Evolutionary conservation across 2,329 filamentous ascomycete species (phyloP), one percentile per base, ranked within the genome.

Genomic region (Fusarium austroafricanum): DNA sequence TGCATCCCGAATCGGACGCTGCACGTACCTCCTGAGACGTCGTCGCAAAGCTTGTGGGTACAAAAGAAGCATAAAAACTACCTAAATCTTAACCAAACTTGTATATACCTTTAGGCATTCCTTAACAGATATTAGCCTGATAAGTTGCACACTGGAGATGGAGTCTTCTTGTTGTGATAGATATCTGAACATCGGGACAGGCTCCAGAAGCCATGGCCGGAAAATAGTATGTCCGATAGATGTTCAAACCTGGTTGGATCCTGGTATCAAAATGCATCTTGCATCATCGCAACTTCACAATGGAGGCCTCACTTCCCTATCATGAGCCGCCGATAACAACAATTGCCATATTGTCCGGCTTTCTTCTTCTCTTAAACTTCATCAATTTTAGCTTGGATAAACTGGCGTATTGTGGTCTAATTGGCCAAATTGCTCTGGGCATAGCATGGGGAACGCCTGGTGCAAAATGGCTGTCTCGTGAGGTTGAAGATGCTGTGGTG

Each of bases 401-500:
- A 26, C 6, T 26, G 3, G 26, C 86, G 93, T 69, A 90, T 75
- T 93, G 90, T 71, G 91, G 91, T 0, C 83, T 94, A 0, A 79
- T 94, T 9, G 92, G 90, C 1, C 90, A 94, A 71, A 83, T 94
- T 15, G 79, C 93, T 10, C 75, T 93, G 18, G 92, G 91, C 14
- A 84, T 93, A 10, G 85, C 88, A 10, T 94, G 86, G 86, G 91
- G 91, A 26, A 26, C 84, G 0, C 91, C 91, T 0, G 90, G 89
- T 2, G 85, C 82, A 5, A 82, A 86, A 74, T 89, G 86, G 84
- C 82, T 94, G 1, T 79, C 81, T 1, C 20, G 57, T 0, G 79
- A 83, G 6, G 77, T 26, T 82, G 83, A 94, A 76, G 73, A 83
- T 18, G 81, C 82, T 0, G 81, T 92, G 26, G 26, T 26, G 7